These are phyloP conservation scores for Sclerotinia subarctica DNA, from an alignment of 2,329 filamentous ascomycete species.

Conservation along the genomic window DNA sequence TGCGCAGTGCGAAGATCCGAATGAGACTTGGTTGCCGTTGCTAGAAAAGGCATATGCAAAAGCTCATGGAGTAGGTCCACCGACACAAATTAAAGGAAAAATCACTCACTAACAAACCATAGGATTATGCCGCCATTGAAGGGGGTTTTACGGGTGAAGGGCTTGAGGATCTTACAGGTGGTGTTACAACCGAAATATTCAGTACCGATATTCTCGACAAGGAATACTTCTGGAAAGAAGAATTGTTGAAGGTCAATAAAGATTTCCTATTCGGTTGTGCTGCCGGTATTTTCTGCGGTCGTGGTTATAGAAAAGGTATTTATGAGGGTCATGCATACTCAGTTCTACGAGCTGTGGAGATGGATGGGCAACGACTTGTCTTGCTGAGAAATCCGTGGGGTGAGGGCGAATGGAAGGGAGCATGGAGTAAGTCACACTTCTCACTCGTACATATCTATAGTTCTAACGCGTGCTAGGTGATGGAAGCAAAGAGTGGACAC, in stretches of 20 bases:
- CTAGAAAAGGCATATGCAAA: constrained; percentile 84
- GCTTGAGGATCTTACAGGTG: constrained; percentile 60
- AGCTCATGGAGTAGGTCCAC: constrained; percentile 54
- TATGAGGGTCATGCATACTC: constrained; percentile 57
- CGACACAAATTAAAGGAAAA: neutral
- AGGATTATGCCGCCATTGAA: constrained; percentile 69
- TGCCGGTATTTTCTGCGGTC: constrained; percentile 43
- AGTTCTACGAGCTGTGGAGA: constrained; percentile 52
- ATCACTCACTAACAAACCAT: constrained; percentile 10
- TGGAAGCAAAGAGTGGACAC: constrained; percentile 60
- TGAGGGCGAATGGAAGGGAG: constrained; percentile 56
- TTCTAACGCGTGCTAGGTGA: constrained; percentile 39
- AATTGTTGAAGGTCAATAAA: constrained; percentile 75
- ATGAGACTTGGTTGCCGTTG: constrained; percentile 79
- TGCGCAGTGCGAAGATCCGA: constrained; percentile 69
- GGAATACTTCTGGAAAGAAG: constrained; percentile 79
- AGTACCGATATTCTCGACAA: constrained; percentile 72
- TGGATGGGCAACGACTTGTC: constrained; percentile 53
- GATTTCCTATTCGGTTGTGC: constrained; percentile 73
- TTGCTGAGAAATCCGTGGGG: constrained; percentile 57
- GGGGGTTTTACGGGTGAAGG: constrained; percentile 64
- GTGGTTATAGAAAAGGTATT: constrained; percentile 49
- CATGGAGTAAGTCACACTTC: constrained; percentile 42
- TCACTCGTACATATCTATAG: neutral
- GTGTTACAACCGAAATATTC: constrained; percentile 66